Conservation (phyloP, 1,284 basidiomycete genomes). For the Fomitopsis pinicola region DNA sequence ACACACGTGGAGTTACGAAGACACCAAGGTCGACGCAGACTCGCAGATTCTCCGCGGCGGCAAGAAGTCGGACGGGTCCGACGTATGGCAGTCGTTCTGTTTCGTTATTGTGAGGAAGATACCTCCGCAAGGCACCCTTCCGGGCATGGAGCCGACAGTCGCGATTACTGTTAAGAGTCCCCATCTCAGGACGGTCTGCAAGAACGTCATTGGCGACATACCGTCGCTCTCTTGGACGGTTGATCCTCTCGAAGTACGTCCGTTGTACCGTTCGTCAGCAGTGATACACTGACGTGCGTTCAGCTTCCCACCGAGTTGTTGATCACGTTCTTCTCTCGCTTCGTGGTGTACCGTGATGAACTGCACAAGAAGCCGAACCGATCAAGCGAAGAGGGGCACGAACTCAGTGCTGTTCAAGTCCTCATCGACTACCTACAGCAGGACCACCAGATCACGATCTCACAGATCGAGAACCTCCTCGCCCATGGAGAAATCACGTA, state of each 20-base stretch:
- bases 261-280: too few species aligned
- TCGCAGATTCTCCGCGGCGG: conserved; percentile 36
- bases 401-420: conserved; percentile 38
- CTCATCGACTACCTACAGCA: conserved; percentile 42
- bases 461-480: conserved; percentile 40
- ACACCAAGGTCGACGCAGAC: conserved; percentile 44
- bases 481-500: conserved; percentile 53
- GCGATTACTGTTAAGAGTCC: conserved; percentile 53
- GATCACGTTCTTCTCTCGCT: neutral
- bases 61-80: conserved; percentile 29
- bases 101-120: conserved; percentile 50
- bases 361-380: neutral
- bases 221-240: conserved; percentile 53
- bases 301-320: neutral
- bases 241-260: conserved; percentile 43
- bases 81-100: conserved; percentile 50
- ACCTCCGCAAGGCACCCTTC: conserved; percentile 21
- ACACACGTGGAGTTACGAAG: conserved; percentile 53
- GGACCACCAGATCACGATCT: conserved; percentile 44
- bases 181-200: conserved; percentile 49
- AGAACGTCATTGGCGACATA: conserved; percentile 47
- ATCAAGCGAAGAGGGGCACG: conserved; percentile 27
- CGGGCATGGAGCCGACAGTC: conserved; percentile 36
- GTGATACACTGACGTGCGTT: conserved; percentile 6
- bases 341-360: neutral